Evolutionary conservation across 768 basidiomycete genomes (phyloP), one percentile per base, ranked within the genome.

Genomic region (Boletus rubescentipes): DNA sequence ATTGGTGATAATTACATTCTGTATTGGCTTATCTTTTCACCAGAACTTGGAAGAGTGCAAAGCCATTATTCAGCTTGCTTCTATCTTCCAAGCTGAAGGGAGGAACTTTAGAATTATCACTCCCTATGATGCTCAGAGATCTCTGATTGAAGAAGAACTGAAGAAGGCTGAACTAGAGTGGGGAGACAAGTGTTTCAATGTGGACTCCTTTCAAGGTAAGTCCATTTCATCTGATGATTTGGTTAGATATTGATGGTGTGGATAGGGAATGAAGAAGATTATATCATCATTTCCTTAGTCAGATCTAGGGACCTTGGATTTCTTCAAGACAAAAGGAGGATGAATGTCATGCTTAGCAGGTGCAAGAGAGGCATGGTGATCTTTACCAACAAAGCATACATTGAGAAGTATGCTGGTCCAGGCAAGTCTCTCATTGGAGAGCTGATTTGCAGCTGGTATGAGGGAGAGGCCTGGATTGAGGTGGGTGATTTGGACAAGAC

Each of bases 301-400:
- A 78, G 89, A 23, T 78, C 87, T 0, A 70, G 69, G 32, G 77
- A 75, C 4, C 72, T 86, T 43, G 91, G 91, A 5, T 93, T 93
- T 59, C 73, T 93, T 32, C 64, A 69, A 14, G 84, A 84, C 61
- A 59, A 77, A 10, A 78, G 86, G 29, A 78, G 91, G 16, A 86
- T 87, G 49, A 93, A 93, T 84, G 91, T 93, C 53, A 91, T 93
- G 89, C 83, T 93, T 9, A 86, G 84, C 43, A 81, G 91, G 35
- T 91, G 86, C 77, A 86, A 87, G 67, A 76, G 72, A 46, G 86
- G 84, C 30, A 92, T 93, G 89, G 83, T 84, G 53, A 86, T 93
- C 60, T 74, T 86, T 47, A 77, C 85, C 20, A 88, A 76, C 61
- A 73, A 74, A 58, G 72, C 72, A 16, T 93, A 92, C 63, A 72